phyloP scores from a whole-genome alignment of 73 alveolate genomes.

The Loxodes magnus region DNA sequence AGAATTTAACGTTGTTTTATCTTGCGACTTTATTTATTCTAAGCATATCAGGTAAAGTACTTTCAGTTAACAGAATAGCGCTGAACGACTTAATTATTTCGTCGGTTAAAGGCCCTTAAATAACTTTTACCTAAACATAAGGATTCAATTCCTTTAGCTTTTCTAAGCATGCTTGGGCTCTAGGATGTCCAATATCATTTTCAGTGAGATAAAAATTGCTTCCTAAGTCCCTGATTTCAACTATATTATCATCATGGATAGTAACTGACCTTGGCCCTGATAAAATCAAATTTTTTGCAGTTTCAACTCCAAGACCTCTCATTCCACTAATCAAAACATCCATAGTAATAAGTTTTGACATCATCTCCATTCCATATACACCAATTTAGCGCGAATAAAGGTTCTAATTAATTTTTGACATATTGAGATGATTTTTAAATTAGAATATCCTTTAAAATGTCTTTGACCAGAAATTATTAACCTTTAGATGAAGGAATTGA shows the following conservation, averaged over 20 bases:
- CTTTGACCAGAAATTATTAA: too few species aligned
- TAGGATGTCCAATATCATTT: constrained; percentile 74
- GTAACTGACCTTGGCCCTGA: constrained; percentile 92
- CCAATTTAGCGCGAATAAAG: constrained; percentile 96
- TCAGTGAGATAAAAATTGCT: constrained; percentile 87
- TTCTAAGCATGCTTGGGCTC: constrained; percentile 73
- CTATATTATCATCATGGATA: constrained; percentile 60
- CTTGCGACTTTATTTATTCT: constrained; percentile 66
- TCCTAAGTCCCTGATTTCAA: constrained; percentile 71
- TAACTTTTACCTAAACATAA: constrained; percentile 56
- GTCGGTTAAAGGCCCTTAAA: constrained; percentile 20
- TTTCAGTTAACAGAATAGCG: constrained; percentile 78
- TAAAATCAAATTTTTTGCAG: constrained; percentile 93
- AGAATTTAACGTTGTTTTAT: constrained; percentile 64
- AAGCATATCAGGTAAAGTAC: constrained; percentile 46
- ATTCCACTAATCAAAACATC: constrained; percentile 67
- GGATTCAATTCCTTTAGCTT: constrained; percentile 79
- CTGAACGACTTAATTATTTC: constrained; percentile 35
- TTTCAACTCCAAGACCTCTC: constrained; percentile 64
- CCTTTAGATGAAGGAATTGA: too few species aligned
- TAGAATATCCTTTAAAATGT: too few species aligned
- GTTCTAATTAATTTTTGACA: constrained; percentile 71
- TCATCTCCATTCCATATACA: constrained; percentile 94
- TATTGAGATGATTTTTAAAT: too few species aligned
- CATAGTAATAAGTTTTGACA: constrained; percentile 88